A percentile compares a stretch with the other conserved stretches of the same genome.
These are phyloP conservation scores for Trichosporon inkin DNA, from an alignment of 1,284 basidiomycete genomes.

Conservation along the genomic window DNA sequence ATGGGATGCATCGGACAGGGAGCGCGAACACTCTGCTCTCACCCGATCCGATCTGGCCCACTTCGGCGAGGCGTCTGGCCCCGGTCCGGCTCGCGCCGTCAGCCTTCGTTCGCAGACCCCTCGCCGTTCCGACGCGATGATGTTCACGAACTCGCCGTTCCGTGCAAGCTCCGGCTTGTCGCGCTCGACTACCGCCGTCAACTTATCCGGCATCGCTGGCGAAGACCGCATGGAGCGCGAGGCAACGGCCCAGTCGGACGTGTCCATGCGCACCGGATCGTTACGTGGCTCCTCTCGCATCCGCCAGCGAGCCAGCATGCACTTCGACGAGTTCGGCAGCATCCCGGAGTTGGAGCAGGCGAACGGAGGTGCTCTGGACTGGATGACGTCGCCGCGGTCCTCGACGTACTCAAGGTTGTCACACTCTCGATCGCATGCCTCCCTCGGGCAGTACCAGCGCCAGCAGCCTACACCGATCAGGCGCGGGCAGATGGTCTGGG, in stretches of 20 bases:
- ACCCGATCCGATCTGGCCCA: not conserved
- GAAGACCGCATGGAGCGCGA: conserved; percentile 16
- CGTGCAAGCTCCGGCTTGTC: conserved; percentile 23
- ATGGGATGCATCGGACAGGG: not conserved
- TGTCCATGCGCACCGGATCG: conserved; percentile 25
- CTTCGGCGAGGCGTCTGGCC: not conserved
- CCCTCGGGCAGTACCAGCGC: conserved; percentile 15
- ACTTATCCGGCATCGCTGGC: conserved; percentile 15
- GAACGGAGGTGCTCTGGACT: not conserved
- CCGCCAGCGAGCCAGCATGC: conserved; percentile 12
- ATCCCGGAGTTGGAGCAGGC: conserved; percentile 9
- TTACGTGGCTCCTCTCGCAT: conserved; percentile 7
- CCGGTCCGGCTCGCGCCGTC: not conserved
- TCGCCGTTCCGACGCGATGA: conserved; percentile 1
- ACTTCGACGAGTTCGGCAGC: conserved; percentile 26
- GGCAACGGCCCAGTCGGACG: conserved; percentile 30
- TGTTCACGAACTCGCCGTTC: conserved; percentile 8
- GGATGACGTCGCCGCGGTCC: conserved; percentile 5
- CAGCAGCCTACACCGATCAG: conserved; percentile 33
- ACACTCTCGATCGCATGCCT: not conserved
- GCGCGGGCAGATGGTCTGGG: conserved; percentile 46
- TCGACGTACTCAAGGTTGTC: conserved; percentile 7
- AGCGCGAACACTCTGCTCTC: conserved; percentile 2
- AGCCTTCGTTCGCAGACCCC: conserved; percentile 1
- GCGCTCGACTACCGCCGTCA: conserved; percentile 32